Conservation (phyloP, 2,329 filamentous ascomycete genomes). For the Aureobasidium uvarum region DNA sequence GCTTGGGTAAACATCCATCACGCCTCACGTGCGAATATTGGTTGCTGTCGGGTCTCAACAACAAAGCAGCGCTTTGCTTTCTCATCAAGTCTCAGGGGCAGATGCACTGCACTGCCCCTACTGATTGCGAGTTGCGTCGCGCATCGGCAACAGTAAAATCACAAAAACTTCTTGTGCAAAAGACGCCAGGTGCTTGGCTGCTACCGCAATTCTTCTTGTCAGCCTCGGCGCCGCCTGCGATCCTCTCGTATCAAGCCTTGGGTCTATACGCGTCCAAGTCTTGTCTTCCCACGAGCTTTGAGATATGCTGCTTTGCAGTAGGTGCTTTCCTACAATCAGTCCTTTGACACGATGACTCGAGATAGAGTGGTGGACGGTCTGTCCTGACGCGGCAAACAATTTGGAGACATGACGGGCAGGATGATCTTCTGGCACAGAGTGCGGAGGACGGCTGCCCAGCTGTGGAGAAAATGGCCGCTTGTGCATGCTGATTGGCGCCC, state of each 20-base stretch:
- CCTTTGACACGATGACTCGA: not conserved
- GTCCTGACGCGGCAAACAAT: not conserved
- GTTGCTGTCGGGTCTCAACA: conserved; percentile 4
- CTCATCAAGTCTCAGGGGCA: not conserved
- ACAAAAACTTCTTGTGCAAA: conserved; percentile 3
- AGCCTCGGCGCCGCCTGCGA: conserved; percentile 20
- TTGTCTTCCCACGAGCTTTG: not conserved
- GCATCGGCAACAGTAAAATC: conserved; percentile 11
- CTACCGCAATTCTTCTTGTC: conserved; percentile 11
- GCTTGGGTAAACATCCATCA: not conserved
- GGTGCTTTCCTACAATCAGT: not conserved
- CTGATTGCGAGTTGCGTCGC: not conserved
- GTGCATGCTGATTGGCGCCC: conserved; percentile 4
- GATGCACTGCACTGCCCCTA: conserved; percentile 5
- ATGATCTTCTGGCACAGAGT: not conserved
- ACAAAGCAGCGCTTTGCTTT: not conserved
- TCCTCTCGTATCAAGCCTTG: conserved; percentile 14
- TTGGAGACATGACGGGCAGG: conserved; percentile 8
- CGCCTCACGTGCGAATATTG: not conserved
- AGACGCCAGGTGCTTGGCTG: conserved; percentile 11
- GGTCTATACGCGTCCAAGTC: not conserved
- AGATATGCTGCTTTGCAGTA: too few species aligned
- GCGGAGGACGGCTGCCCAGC: not conserved
- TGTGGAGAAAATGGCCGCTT: not conserved
- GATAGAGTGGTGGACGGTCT: not conserved